Conservation (phyloP, 1,139 yeast genomes). For the Scheffersomyces lignicola region DNA sequence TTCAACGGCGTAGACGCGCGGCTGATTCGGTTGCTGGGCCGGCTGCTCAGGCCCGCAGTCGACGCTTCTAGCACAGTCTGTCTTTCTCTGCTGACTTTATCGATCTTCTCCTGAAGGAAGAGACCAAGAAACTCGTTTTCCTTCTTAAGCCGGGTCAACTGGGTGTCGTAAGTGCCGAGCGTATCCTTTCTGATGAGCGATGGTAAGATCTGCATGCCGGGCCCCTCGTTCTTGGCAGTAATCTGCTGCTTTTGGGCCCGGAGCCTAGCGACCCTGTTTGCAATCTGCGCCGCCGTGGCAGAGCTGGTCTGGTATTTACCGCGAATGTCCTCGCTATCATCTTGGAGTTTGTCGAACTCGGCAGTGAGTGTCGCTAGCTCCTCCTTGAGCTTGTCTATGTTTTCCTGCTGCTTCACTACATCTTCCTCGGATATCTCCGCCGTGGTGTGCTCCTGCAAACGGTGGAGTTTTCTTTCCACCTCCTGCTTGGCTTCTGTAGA, state of each 20-base stretch:
- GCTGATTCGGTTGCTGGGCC: constrained; percentile 40
- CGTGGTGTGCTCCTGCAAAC: constrained; percentile 14
- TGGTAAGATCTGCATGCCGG: constrained; percentile 44
- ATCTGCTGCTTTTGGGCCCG: constrained; percentile 29
- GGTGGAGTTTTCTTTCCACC: constrained; percentile 17
- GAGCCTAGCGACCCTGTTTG: constrained; percentile 31
- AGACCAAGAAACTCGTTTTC: constrained; percentile 37
- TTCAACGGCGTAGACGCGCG: constrained; percentile 38
- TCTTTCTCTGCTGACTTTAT: constrained; percentile 41
- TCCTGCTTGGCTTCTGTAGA: constrained; percentile 18
- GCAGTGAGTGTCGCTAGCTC: constrained; percentile 26
- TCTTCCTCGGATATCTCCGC: constrained; percentile 7
- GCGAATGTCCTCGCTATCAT: constrained; percentile 44
- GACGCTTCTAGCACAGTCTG: constrained; percentile 31
- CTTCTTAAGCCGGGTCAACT: constrained; percentile 23
- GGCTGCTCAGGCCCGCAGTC: constrained; percentile 25
- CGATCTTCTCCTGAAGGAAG: constrained; percentile 36
- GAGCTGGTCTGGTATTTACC: constrained; percentile 54
- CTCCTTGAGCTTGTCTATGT: constrained; percentile 28
- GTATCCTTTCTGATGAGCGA: constrained; percentile 39
- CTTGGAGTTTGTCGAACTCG: constrained; percentile 26
- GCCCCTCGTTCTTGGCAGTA: constrained; percentile 40
- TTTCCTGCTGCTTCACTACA: constrained; percentile 25
- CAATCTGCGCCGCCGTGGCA: constrained; percentile 53
- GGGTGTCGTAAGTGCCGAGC: constrained; percentile 25